Percentiles rank a stretch among this genome's conserved stretches.
phyloP scores from a whole-genome alignment of 129 eudicot species.

The Flaveria sonorensis region DNA sequence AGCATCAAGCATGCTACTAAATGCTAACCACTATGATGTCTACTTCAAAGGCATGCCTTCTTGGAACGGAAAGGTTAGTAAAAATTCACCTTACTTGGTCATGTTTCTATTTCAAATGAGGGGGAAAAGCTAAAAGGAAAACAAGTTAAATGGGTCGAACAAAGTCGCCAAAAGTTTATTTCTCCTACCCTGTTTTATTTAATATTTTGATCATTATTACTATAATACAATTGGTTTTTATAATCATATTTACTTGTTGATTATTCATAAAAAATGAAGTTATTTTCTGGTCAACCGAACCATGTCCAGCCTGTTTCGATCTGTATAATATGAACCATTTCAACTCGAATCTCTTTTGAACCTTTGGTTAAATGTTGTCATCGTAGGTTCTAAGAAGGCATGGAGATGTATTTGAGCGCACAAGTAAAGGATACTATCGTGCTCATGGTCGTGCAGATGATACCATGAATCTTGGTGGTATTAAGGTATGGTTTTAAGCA shows the following conservation, averaged over 20 bases:
- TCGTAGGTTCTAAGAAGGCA: constrained; percentile 83
- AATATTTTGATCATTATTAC: background rate
- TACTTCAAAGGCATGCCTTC: constrained; percentile 89
- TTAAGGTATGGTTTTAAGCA: constrained; percentile 56
- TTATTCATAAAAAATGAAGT: background rate
- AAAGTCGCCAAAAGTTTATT: background rate
- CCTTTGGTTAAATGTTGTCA: background rate
- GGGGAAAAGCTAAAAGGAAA: background rate
- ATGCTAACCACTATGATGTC: constrained; percentile 78
- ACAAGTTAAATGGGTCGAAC: background rate
- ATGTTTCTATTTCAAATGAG: background rate
- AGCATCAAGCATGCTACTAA: constrained; percentile 77
- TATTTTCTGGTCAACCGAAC: background rate
- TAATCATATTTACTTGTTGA: background rate
- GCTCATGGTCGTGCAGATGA: constrained; percentile 99
- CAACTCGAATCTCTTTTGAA: background rate
- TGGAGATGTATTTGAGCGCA: constrained; percentile 87
- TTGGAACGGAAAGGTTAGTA: constrained; percentile 79
- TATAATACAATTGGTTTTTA: background rate
- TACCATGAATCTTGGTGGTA: constrained; percentile 99
- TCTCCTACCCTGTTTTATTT: background rate
- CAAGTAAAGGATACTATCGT: constrained; percentile 72
- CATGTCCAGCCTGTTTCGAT: background rate
- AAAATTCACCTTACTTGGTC: background rate
- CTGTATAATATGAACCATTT: background rate